These are phyloP conservation scores for Golubevia pallescens DNA, from an alignment of 1,284 basidiomycete species.

Conservation along the genomic window DNA sequence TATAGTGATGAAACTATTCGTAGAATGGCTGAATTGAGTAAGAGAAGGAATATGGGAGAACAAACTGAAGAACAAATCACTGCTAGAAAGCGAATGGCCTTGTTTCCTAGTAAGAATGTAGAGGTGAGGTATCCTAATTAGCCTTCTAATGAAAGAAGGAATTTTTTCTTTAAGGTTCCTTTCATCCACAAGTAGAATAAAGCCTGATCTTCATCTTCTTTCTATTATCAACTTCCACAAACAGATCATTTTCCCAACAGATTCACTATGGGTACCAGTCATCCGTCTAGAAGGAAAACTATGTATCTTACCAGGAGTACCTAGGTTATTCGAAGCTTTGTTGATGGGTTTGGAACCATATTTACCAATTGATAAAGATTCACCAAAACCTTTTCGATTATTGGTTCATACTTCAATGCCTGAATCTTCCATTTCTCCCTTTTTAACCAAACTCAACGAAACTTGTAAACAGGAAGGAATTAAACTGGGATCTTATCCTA, in stretches of 20 bases:
- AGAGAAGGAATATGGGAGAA: background rate
- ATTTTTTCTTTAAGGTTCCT: too few relatives aligned
- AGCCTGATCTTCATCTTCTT: too few relatives aligned
- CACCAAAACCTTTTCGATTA: conserved; percentile 35
- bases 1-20: conserved; percentile 70
- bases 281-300: conserved; percentile 81
- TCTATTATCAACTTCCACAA: background rate
- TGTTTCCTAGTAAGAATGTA: conserved; percentile 38
- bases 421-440: conserved; percentile 37
- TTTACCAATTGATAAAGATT: conserved; percentile 68
- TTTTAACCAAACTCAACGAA: conserved; percentile 36
- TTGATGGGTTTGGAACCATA: conserved; percentile 75
- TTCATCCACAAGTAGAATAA: too few relatives aligned
- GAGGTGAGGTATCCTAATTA: too few relatives aligned
- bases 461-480: conserved; percentile 39
- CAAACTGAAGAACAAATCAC: background rate
- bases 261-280: conserved; percentile 79
- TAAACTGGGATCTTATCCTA: conserved; percentile 54
- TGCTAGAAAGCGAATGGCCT: conserved; percentile 28
- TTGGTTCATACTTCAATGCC: conserved; percentile 48
- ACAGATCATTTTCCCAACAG: conserved; percentile 43
- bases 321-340: conserved; percentile 80
- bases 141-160: too few relatives aligned
- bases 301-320: conserved; percentile 90
- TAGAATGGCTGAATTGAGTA: background rate